Conservation (phyloP, 305 asterid genomes). For the Fraxinus baroniana region DNA sequence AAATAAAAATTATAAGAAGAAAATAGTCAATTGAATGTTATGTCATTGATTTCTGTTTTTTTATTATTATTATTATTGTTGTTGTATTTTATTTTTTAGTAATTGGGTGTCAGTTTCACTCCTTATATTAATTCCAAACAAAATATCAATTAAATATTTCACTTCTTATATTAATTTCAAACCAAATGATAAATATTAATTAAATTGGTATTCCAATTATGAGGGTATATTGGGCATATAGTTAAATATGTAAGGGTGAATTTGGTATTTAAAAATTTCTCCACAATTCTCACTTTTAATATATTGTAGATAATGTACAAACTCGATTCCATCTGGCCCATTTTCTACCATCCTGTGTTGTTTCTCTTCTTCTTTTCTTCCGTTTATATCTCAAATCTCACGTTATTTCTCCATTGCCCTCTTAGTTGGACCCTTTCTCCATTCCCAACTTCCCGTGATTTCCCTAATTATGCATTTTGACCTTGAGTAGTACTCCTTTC, state of each 20-base stretch:
- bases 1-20: too few species aligned
- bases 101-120: neutral
- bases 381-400: neutral
- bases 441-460: neutral
- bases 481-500: neutral
- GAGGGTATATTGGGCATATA: neutral
- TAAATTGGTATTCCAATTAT: neutral
- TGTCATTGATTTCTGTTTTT: too few species aligned
- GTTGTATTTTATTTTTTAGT: too few species aligned
- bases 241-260: neutral
- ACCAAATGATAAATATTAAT: neutral
- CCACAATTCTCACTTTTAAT: neutral
- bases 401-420: neutral
- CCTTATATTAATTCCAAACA: too few species aligned
- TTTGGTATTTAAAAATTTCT: neutral
- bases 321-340: neutral
- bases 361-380: neutral
- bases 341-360: neutral
- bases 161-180: neutral
- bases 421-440: neutral
- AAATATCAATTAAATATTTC: neutral
- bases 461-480: neutral
- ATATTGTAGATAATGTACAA: neutral
- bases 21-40: too few species aligned
- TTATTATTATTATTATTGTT: too few species aligned